A percentile compares a stretch with the other conserved stretches of the same genome.
These are phyloP conservation scores for Xylaria sp. DNA, from an alignment of 2,329 filamentous ascomycete species.

Conservation along the genomic window DNA sequence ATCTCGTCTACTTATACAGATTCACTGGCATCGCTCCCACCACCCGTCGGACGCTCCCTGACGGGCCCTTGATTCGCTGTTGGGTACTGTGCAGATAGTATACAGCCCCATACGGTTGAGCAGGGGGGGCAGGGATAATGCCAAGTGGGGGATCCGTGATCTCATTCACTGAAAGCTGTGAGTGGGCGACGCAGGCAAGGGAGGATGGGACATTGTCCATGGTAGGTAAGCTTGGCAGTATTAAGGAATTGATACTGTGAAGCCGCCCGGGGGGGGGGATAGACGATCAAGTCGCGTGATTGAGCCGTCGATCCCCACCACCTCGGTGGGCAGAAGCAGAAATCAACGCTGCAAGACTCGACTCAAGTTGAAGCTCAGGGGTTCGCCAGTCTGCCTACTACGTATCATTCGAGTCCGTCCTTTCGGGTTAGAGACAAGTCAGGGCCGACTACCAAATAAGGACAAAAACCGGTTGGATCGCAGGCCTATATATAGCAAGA, in stretches of 20 bases:
- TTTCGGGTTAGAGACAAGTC: constrained; percentile 9
- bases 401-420: constrained; percentile 2
- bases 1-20: constrained; percentile 32
- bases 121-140: constrained; percentile 16
- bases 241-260: constrained; percentile 10
- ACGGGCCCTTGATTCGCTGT: constrained; percentile 4
- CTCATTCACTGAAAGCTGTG: constrained; percentile 17
- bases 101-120: constrained; percentile 3
- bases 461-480: not conserved
- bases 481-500: constrained; percentile 10
- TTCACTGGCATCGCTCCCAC: constrained; percentile 3
- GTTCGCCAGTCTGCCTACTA: not conserved
- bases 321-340: constrained; percentile 12
- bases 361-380: not conserved
- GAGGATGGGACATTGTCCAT: constrained; percentile 4
- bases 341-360: not conserved
- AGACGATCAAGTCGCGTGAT: constrained; percentile 29
- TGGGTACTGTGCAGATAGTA: constrained; percentile 24
- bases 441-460: not conserved
- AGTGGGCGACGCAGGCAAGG: constrained; percentile 9
- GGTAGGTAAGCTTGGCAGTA: constrained; percentile 25
- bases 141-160: constrained; percentile 31
- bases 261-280: constrained; percentile 1
- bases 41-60: constrained; percentile 6
- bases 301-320: constrained; percentile 22